Evolutionary conservation across 148 eudicot species (phyloP).

Genomic region (Cornus kousa): DNA sequence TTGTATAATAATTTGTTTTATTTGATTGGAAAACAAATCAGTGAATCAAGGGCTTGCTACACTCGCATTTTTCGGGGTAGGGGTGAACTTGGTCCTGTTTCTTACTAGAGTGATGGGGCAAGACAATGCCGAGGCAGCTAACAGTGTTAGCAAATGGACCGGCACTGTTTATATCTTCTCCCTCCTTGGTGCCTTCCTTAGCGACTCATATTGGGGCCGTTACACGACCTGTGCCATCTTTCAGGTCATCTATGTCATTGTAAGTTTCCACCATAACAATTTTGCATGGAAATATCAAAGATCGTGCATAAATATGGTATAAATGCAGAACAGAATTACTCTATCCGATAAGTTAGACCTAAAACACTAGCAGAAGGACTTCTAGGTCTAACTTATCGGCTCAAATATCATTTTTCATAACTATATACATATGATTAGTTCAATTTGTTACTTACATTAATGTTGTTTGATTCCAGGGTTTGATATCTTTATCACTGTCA

Average conservation of each 20-base stretch:
- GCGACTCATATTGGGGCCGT: constrained; percentile 1
- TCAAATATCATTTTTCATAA: too few relatives aligned
- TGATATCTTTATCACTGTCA: background rate
- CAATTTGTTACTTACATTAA: background rate
- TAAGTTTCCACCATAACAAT: background rate
- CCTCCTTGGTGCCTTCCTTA: constrained; percentile 2
- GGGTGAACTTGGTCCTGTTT: constrained; percentile 6
- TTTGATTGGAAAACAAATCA: background rate
- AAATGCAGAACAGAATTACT: too few relatives aligned
- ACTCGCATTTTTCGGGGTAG: constrained; percentile 6
- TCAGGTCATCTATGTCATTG: background rate
- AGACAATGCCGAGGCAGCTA: constrained; percentile 5
- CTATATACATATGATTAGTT: background rate
- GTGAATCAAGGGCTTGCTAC: constrained; percentile 7
- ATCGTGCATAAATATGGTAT: background rate
- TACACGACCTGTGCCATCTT: constrained; percentile 1
- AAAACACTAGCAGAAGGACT: too few relatives aligned
- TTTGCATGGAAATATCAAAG: background rate
- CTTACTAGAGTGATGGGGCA: constrained; percentile 3
- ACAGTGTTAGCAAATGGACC: constrained; percentile 5
- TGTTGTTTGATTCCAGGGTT: background rate
- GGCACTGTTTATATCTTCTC: background rate
- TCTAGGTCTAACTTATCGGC: too few relatives aligned
- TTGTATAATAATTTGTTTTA: too few relatives aligned
- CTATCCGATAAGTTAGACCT: too few relatives aligned